Base-by-base conservation (phyloP, 495 filamentous ascomycete genomes). In the Podospora bellae-mahoneyi region DNA sequence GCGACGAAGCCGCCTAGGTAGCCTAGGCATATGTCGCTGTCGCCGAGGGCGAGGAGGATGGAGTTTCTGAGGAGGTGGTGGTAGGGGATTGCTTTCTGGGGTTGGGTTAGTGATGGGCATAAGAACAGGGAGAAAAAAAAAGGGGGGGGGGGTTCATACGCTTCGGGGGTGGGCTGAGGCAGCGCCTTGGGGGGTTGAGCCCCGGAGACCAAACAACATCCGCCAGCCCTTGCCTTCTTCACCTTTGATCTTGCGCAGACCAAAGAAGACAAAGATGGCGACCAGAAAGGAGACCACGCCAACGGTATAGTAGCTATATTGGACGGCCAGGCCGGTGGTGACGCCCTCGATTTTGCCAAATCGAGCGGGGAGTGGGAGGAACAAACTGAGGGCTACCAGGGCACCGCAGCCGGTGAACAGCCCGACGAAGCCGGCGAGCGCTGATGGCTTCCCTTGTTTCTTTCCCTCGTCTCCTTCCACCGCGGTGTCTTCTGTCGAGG, bases 1-100 rank as follows among this genome's bases (percentile, higher is more conserved):
- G 96, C 95, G 0, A 98, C 94, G 70, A 99, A 97, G 18, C 94
- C 94, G 66, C 94, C 95, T 0, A 97, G 79, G 72, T 98, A 99
- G 19, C 91, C 92, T 0, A 98, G 84, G 54, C 88, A 88, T 73
- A 99, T 94, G 62, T 89, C 85, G 27, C 84, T 81, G 74, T 94
- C 89, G 23, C 81, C 87, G 69, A 91, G 86, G 15, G 91, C 94
- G n/a, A 97, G 81, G 7, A 79, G 77, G 56, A 94, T 74, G 0
- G 93, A 88, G n/a, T 88, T 84, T 2, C 82, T 77, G 32, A 97
- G 76, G 18, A 86, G 80, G 57, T 78, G 79, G 65, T 71, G 78
- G 71, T 84, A 86, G 4, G 84, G 84, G 3, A 83, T 70, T 19
- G 72, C 58, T 57, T 74, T 74, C 68, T 77, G 4, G 15, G n/a